These are phyloP conservation scores for Pythium phragmiticola DNA, from an alignment of 352 stramenopile species.

Conservation along the genomic window DNA sequence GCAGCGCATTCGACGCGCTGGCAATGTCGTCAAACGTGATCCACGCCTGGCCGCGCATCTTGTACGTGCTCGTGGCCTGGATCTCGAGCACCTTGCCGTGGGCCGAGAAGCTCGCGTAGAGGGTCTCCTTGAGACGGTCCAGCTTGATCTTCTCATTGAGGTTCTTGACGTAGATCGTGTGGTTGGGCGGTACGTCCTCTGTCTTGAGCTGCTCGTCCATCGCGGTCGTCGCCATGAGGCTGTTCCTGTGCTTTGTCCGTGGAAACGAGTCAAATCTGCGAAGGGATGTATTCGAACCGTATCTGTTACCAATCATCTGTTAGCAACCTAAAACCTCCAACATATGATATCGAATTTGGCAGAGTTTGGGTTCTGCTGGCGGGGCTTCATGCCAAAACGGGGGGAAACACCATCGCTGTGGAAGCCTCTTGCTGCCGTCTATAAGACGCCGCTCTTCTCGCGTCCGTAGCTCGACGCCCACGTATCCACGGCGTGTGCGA, in stretches of 20 bases:
- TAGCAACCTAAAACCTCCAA: neutral
- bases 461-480: slow-evolving; percentile 3
- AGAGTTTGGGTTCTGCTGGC: neutral
- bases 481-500: neutral
- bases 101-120: slow-evolving; percentile 91
- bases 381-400: slow-evolving; percentile 2
- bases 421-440: neutral
- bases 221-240: slow-evolving; percentile 3
- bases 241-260: slow-evolving; percentile 1
- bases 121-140: slow-evolving; percentile 85
- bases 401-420: slow-evolving; percentile 2
- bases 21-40: slow-evolving; percentile 90
- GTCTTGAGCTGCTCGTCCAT: slow-evolving; percentile 22
- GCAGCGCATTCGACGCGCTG: slow-evolving; percentile 87
- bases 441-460: neutral
- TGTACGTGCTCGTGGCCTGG: slow-evolving; percentile 78
- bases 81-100: slow-evolving; percentile 93
- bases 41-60: slow-evolving; percentile 90
- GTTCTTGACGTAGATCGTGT: slow-evolving; percentile 95
- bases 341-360: slow-evolving; percentile 1
- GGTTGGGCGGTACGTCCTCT: slow-evolving; percentile 77
- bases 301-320: neutral
- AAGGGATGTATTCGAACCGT: slow-evolving; percentile 14
- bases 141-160: slow-evolving; percentile 95
- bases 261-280: slow-evolving; percentile 15